Base-by-base conservation (phyloP, 148 eudicot species). In the Polygonum maritimum region DNA sequence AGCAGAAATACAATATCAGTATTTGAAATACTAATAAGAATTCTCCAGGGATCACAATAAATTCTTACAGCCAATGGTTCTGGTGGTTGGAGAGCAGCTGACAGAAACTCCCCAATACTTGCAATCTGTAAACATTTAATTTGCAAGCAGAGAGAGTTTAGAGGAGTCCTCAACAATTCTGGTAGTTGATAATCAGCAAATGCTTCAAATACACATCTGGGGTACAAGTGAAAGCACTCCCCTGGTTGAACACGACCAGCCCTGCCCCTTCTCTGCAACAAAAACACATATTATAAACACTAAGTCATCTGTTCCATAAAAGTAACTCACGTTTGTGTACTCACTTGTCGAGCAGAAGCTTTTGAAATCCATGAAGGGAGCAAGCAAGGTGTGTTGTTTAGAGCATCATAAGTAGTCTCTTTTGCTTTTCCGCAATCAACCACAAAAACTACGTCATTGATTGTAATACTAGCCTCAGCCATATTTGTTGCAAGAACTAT, bases 231-330 rank as follows among this genome's bases (percentile, higher is more conserved):
- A 74, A 85, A 95, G 82, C 99, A 95, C 82, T 88, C 94, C 78
- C 99, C 99, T 75, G 99, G 90, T 81, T 85, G 97, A 76, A 95
- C 97, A 86, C 99, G 99, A 48, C 99, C 99, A 80, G 97, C 99
- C 81, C 99, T 89, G 83, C 99, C 99, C 88, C 96, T 89, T 88
- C 99, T 90, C 99, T 95, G 75, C 57, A 79, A 65, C 80, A 67
- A 14, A 72, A 78, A 44, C 45, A 77, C 35, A 75, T 36, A 73
- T 10, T 63, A 67, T 67, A 15, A 38, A 19, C 71, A 67, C 19
- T 67, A 38, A 0, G 69, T 31, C 35, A 35, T 51, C 57, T 44
- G 62, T 60, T 48, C 15, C 19, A 60, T 62, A 41, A 40, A 57
- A 70, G 31, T 3, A 45, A 58, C 58, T 48, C 58, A 58, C 33